Percentiles rank a stretch among this genome's conserved stretches.
phyloP scores from a whole-genome alignment of 116 monocot genomes.

The Papilionanthe hybrid region DNA sequence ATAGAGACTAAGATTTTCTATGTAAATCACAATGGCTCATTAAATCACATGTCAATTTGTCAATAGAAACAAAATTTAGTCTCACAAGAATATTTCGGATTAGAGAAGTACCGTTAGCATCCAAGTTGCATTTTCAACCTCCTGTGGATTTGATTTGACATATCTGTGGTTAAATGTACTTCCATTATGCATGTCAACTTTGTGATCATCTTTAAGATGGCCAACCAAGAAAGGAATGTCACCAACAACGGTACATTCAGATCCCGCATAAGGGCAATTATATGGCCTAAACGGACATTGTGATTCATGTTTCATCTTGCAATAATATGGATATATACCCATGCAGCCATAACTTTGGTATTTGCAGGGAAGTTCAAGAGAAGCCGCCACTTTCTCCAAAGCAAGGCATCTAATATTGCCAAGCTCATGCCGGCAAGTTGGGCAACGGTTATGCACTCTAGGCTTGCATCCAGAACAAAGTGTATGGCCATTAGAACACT shows the following conservation, averaged over 20 bases:
- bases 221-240: constrained; percentile 42
- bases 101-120: constrained; percentile 62
- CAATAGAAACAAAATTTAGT: neutral
- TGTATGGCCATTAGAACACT: constrained; percentile 82
- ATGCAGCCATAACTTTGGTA: constrained; percentile 59
- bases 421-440: constrained; percentile 73
- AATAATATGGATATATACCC: constrained; percentile 71
- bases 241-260: constrained; percentile 66
- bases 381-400: constrained; percentile 70
- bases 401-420: constrained; percentile 84
- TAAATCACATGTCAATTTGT: neutral
- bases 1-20: neutral
- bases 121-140: constrained; percentile 84
- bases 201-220: constrained; percentile 60
- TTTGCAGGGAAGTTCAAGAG: constrained; percentile 71
- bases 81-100: neutral
- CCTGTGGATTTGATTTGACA: constrained; percentile 79
- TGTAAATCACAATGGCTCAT: neutral
- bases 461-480: constrained; percentile 76
- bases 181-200: constrained; percentile 82
- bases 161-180: constrained; percentile 79
- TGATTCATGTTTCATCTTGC: constrained; percentile 73
- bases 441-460: constrained; percentile 69
- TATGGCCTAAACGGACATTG: constrained; percentile 66
- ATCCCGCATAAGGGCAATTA: constrained; percentile 78